Conservation (phyloP, 2,329 filamentous ascomycete genomes). For the Trichophyton verrucosum region DNA sequence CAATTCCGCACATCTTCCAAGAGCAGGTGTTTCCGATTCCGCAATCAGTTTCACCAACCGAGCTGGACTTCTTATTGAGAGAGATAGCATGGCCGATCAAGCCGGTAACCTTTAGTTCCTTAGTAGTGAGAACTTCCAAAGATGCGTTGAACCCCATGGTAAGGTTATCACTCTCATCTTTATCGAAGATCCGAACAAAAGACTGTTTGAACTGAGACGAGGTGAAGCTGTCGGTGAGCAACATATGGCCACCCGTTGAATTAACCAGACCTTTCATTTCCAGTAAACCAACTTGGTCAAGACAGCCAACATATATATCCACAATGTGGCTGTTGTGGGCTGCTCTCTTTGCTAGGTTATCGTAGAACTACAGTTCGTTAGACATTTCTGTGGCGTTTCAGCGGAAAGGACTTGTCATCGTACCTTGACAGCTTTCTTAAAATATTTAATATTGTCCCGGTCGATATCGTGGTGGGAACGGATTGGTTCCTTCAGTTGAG, state of each 20-base stretch:
- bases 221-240: constrained; percentile 94
- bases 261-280: constrained; percentile 98
- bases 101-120: constrained; percentile 95
- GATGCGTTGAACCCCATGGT: constrained; percentile 98
- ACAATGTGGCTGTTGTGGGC: constrained; percentile 96
- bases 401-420: constrained; percentile 13
- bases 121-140: constrained; percentile 89
- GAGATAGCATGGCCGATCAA: constrained; percentile 94
- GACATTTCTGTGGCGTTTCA: constrained; percentile 5
- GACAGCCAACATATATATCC: constrained; percentile 92
- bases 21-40: constrained; percentile 97
- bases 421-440: constrained; percentile 96
- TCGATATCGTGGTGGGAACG: constrained; percentile 98
- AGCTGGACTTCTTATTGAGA: constrained; percentile 94
- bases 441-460: constrained; percentile 97
- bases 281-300: constrained; percentile 90
- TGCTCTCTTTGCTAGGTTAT: constrained; percentile 81
- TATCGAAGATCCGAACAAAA: constrained; percentile 92
- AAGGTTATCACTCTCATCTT: constrained; percentile 86
- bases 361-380: constrained; percentile 62
- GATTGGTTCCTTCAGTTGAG: constrained; percentile 90
- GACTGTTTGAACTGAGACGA: constrained; percentile 99
- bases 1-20: constrained; percentile 99
- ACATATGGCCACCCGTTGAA: constrained; percentile 94
- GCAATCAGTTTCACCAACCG: constrained; percentile 93